phyloP scores from a whole-genome alignment of 2,329 filamentous ascomycete species.

The Alternaria viburni region DNA sequence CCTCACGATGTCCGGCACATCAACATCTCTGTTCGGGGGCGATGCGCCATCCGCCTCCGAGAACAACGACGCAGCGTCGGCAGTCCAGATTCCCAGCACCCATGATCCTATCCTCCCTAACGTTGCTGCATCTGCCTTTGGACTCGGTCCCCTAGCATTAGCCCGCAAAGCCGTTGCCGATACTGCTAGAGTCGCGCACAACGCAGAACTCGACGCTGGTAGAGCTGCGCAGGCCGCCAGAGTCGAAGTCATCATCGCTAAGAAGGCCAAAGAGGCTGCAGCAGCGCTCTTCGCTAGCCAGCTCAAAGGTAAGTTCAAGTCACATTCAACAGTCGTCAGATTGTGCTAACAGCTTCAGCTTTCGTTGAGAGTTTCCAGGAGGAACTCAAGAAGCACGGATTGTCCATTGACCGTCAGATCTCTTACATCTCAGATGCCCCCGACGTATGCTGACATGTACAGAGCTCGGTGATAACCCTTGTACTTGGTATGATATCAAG shows the following conservation, averaged over 20 bases:
- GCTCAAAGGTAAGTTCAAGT: neutral
- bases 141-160: neutral
- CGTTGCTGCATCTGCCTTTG: rapidly evolving
- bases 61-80: neutral
- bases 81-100: neutral
- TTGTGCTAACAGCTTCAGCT: neutral
- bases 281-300: neutral
- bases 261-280: neutral
- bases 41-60: rapidly evolving
- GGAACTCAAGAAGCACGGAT: neutral
- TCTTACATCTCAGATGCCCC: neutral
- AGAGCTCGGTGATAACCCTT: neutral
- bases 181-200: neutral
- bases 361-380: neutral
- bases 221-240: neutral
- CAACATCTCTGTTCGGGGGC: neutral
- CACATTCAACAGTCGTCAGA: neutral
- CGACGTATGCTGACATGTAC: neutral
- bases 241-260: neutral
- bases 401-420: neutral
- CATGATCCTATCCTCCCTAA: rapidly evolving
- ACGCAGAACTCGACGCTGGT: neutral
- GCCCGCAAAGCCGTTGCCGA: neutral
- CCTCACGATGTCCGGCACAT: neutral
- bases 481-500: neutral